Evolutionary conservation across 805 yeast genomes (phyloP).

Genomic region (Zygosaccharomyces bailii): DNA sequence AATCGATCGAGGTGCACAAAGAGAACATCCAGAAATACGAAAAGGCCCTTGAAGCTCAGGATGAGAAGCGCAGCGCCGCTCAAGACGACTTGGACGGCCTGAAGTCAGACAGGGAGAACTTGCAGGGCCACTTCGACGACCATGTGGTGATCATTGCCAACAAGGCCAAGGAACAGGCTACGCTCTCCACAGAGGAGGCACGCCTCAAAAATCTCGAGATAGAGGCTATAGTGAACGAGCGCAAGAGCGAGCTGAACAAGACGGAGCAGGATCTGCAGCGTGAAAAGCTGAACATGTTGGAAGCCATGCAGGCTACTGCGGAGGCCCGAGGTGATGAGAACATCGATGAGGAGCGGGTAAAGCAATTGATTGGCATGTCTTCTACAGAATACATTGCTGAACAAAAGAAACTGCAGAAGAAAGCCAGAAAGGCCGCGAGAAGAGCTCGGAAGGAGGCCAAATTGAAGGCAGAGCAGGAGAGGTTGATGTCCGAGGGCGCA

Average conservation of each 20-base stretch:
- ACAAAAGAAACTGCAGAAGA: conserved; percentile 14
- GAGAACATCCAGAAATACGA: conserved; percentile 36
- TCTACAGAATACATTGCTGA: conserved; percentile 30
- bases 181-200: conserved; percentile 35
- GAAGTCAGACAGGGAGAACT: conserved; percentile 32
- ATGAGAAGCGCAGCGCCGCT: conserved; percentile 31
- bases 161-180: conserved; percentile 38
- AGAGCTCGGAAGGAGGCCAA: conserved; percentile 7
- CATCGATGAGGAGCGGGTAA: conserved; percentile 34
- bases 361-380: conserved; percentile 32
- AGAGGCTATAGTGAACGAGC: conserved; percentile 38
- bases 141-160: conserved; percentile 28
- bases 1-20: conserved; percentile 36
- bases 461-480: conserved; percentile 20
- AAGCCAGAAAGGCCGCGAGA: conserved; percentile 15
- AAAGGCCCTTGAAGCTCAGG: conserved; percentile 32
- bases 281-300: conserved; percentile 34
- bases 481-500: too few relatives aligned
- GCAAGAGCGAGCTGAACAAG: conserved; percentile 37
- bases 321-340: conserved; percentile 36
- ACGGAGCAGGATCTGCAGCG: conserved; percentile 38
- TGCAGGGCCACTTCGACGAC: conserved; percentile 23
- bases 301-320: conserved; percentile 40
- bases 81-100: conserved; percentile 34
- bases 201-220: conserved; percentile 39